phyloP scores from a whole-genome alignment of 176 grass and related monocot species.

The Oryza meridionalis region DNA sequence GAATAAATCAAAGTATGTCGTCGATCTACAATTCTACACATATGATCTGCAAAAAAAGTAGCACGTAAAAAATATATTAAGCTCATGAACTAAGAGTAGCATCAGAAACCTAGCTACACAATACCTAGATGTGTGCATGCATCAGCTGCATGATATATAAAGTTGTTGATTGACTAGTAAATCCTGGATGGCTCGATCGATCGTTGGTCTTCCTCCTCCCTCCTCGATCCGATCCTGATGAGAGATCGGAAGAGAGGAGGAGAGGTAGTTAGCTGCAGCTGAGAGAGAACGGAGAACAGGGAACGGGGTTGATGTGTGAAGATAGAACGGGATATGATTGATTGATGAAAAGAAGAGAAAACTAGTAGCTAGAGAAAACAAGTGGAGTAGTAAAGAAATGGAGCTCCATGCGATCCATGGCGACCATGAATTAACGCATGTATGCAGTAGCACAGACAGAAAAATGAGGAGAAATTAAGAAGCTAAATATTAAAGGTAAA shows the following conservation, averaged over 20 bases:
- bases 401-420: constrained; percentile 18
- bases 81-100: not conserved
- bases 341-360: constrained; percentile 11
- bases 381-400: constrained; percentile 22
- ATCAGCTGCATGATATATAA: not conserved
- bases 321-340: constrained; percentile 44
- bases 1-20: constrained; percentile 6
- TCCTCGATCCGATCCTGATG: not conserved
- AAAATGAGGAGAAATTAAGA: not conserved
- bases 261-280: not conserved
- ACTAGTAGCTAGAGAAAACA: not conserved
- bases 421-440: not conserved
- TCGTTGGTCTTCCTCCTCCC: not conserved
- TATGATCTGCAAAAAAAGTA: not conserved
- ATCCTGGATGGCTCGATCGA: not conserved
- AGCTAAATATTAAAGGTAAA: not conserved
- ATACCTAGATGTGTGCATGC: not conserved
- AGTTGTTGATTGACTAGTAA: constrained; percentile 6
- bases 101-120: constrained; percentile 26
- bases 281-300: constrained; percentile 40
- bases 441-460: not conserved
- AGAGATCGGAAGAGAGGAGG: not conserved
- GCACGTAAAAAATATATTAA: not conserved
- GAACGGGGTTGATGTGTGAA: constrained; percentile 32
- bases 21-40: not conserved